These are phyloP conservation scores for Hypomontagnella monticulosa DNA, from an alignment of 495 filamentous ascomycete genomes.

Conservation along the genomic window DNA sequence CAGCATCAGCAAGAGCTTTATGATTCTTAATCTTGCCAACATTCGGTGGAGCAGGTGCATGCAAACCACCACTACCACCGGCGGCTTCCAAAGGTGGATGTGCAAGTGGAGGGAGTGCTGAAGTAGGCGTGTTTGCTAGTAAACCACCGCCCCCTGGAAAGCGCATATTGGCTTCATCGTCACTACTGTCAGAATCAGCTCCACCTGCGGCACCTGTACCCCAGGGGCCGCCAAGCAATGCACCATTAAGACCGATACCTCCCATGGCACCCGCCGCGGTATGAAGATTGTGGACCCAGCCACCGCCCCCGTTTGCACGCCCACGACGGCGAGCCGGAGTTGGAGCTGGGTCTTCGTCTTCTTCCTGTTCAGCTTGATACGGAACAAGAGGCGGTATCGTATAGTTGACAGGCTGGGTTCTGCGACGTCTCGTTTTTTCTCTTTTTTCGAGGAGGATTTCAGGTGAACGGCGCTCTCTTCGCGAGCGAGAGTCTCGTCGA, in stretches of 20 bases:
- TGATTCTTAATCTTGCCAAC: slow-evolving; percentile 88
- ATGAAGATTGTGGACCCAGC: slow-evolving; percentile 80
- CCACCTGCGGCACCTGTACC: slow-evolving; percentile 73
- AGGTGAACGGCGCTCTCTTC: slow-evolving; percentile 62
- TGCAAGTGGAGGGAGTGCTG: slow-evolving; percentile 57
- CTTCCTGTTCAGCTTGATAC: slow-evolving; percentile 75
- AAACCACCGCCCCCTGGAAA: slow-evolving; percentile 65
- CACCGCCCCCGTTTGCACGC: slow-evolving; percentile 60
- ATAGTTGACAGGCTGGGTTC: slow-evolving; percentile 56
- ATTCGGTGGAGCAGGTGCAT: slow-evolving; percentile 82
- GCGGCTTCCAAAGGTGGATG: slow-evolving; percentile 61
- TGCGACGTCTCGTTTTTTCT: slow-evolving; percentile 50
- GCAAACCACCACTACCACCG: slow-evolving; percentile 65
- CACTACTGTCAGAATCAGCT: slow-evolving; percentile 94
- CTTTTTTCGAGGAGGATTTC: slow-evolving; percentile 64
- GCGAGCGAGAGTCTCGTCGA: slow-evolving; percentile 54
- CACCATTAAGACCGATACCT: slow-evolving; percentile 73
- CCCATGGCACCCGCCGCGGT: slow-evolving; percentile 92
- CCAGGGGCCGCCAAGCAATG: slow-evolving; percentile 81
- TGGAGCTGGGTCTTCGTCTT: slow-evolving; percentile 61
- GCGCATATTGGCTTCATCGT: slow-evolving; percentile 80
- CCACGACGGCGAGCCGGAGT: slow-evolving; percentile 75
- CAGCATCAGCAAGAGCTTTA: slow-evolving; percentile 83
- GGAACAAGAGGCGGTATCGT: slow-evolving; percentile 78
- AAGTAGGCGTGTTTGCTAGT: slow-evolving; percentile 79